phyloP scores from a whole-genome alignment of 163 green algal species.

The Scenedesmus sp. region DNA sequence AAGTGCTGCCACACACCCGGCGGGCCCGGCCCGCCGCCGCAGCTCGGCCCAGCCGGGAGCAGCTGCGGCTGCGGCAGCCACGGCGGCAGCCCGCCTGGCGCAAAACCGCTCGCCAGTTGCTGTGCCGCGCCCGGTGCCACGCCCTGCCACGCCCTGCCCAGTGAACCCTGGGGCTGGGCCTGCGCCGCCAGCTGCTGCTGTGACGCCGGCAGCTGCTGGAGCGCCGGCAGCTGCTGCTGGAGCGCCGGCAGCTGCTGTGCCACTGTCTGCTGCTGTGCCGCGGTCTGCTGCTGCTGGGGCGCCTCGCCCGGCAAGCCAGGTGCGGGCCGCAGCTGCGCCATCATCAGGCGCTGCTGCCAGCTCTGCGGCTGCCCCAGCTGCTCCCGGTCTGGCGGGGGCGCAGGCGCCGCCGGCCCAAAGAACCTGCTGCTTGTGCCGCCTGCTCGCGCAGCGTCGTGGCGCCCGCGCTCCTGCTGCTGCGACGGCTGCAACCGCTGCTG shows the following conservation, averaged over 20 bases:
- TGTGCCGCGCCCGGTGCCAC: too few species aligned
- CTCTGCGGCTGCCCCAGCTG: neutral
- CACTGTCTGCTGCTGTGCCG: conserved; percentile 22
- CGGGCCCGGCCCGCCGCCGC: too few species aligned
- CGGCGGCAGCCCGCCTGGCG: too few species aligned
- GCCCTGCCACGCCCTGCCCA: too few species aligned
- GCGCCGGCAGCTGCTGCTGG: conserved; percentile 8
- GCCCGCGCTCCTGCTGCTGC: neutral
- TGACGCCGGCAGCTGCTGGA: neutral
- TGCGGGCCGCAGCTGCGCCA: neutral
- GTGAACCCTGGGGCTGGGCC: too few species aligned
- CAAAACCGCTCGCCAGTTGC: too few species aligned
- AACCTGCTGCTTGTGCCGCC: conserved; percentile 10
- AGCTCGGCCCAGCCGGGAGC: too few species aligned
- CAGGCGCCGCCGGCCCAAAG: neutral
- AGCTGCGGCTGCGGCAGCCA: neutral
- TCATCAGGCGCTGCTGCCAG: neutral
- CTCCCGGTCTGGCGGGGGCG: too few species aligned
- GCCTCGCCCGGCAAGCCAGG: too few species aligned
- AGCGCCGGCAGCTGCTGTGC: too few species aligned
- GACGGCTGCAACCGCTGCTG: neutral
- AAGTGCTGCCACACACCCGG: too few species aligned
- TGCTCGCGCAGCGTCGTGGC: neutral
- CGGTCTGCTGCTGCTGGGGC: conserved; percentile 12
- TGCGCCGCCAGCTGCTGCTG: neutral